Evolutionary conservation across 2,329 filamentous ascomycete species (phyloP).

Genomic region (Albophoma yamanashiensis): DNA sequence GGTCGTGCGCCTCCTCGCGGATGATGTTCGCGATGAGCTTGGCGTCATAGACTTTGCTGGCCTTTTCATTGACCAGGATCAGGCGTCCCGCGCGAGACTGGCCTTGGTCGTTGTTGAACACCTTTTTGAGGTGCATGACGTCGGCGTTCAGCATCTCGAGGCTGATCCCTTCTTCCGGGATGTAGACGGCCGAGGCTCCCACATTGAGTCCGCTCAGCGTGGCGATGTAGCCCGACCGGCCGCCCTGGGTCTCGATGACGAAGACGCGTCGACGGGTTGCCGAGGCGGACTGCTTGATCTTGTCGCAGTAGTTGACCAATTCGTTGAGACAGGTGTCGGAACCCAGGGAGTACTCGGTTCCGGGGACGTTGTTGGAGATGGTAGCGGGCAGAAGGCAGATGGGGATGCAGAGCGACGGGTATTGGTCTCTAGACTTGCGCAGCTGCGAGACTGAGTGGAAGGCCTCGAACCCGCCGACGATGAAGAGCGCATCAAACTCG

Average conservation of each 20-base stretch:
- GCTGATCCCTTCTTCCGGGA: constrained; percentile 89
- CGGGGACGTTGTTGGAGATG: constrained; percentile 96
- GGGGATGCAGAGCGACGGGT: constrained; percentile 82
- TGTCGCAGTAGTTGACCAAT: constrained; percentile 89
- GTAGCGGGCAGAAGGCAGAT: constrained; percentile 90
- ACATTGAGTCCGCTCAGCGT: constrained; percentile 86
- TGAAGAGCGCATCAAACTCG: constrained; percentile 82
- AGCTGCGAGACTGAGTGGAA: constrained; percentile 88
- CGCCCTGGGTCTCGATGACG: constrained; percentile 95
- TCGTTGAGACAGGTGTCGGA: constrained; percentile 97
- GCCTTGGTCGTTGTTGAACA: constrained; percentile 77
- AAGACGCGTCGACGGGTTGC: constrained; percentile 90
- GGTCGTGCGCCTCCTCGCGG: constrained; percentile 79
- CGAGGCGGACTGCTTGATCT: constrained; percentile 93
- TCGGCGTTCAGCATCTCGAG: constrained; percentile 88
- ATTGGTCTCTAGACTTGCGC: constrained; percentile 66
- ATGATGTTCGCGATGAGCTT: constrained; percentile 95
- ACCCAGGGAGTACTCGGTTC: constrained; percentile 92
- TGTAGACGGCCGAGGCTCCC: constrained; percentile 88
- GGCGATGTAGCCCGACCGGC: constrained; percentile 86
- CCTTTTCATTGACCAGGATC: constrained; percentile 94
- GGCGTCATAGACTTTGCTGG: constrained; percentile 80
- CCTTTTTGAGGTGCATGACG: constrained; percentile 77
- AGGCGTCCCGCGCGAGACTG: constrained; percentile 85
- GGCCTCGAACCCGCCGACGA: constrained; percentile 92